Evolutionary conservation across 2,329 filamentous ascomycete species (phyloP), one percentile per base, ranked within the genome.

Genomic region (Aspergillus sp.): DNA sequence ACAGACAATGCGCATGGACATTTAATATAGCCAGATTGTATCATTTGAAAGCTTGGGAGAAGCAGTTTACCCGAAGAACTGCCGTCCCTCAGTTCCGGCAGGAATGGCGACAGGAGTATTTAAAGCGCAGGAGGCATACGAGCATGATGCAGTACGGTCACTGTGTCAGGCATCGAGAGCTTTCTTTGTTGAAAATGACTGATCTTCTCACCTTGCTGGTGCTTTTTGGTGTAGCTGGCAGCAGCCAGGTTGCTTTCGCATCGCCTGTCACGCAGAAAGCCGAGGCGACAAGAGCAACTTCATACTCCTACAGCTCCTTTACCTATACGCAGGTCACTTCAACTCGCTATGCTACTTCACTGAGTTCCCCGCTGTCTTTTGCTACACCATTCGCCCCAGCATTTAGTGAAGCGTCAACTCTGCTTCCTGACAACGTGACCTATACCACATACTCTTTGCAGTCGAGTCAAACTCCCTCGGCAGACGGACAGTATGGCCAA

Each of bases 401-500:
- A 6, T 56, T 56, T 43, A 55, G 32, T 17, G 9, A 59, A 13
- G 57, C 45, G 2, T 55, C 57, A 9, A 59, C 36, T 8, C 19
- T 59, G 7, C 43, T 59, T 3, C 57, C 52, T 1, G 15, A 15
- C 17, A 52, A 36, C 4, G 32, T 59, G 12, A 59, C 45, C 45
- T 59, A 59, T 19, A 59, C 57, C 17, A 59, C 57, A 15, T 59
- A 59, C 23, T 15, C 43, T 25, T 32, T 50, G 21, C 15, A 51
- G 8, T 30, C 57, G 1, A 55, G 39, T 17, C 23, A n/a, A 6
- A 55, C 28, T 9, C 7, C n/a, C 39, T 13, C 21, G 2, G 2
- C 62, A 2, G 49, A 59, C 1, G 68, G 75, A 39, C 65, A 68
- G 7, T 77, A 76, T 59, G 75, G 74, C 7, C 70, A 76, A 62